Percentiles rank a stretch among this genome's conserved stretches.
Evolutionary conservation across 805 yeast species (phyloP).

Genomic region (Candida palmyrensis): DNA sequence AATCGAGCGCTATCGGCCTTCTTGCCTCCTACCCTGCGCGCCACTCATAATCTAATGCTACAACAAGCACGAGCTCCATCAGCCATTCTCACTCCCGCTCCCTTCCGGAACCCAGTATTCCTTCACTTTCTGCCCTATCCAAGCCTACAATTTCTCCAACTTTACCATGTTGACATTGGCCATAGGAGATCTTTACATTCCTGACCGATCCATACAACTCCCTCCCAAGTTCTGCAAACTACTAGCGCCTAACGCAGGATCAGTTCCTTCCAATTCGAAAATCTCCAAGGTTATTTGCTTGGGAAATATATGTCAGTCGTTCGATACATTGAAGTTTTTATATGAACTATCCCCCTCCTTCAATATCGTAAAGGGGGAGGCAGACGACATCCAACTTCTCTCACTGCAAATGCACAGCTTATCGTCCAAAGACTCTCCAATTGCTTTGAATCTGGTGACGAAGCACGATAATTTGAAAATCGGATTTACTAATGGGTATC

Average conservation of each 20-base stretch:
- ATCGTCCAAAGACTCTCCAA: constrained; percentile 12
- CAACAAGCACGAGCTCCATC: no score
- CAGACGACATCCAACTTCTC: constrained; percentile 47
- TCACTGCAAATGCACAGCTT: constrained; percentile 24
- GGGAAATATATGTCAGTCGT: constrained; percentile 76
- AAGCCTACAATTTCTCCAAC: no score
- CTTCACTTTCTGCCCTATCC: no score
- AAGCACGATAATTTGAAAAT: constrained; percentile 67
- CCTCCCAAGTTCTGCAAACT: constrained; percentile 67
- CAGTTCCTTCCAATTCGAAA: constrained; percentile 45
- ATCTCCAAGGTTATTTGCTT: constrained; percentile 79
- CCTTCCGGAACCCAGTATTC: no score
- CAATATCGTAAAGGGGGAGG: constrained; percentile 78
- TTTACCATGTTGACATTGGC: constrained; percentile 48
- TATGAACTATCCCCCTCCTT: constrained; percentile 66
- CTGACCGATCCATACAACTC: constrained; percentile 69
- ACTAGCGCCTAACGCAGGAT: constrained; percentile 56
- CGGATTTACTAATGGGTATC: constrained; percentile 83
- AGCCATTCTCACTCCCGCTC: no score
- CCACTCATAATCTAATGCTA: no score
- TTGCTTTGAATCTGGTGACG: constrained; percentile 64
- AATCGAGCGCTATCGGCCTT: no score
- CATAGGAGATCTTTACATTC: constrained; percentile 86
- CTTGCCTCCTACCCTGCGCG: no score
- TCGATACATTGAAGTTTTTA: constrained; percentile 58